Evolutionary conservation across 1,139 yeast species (phyloP).

Genomic region (Candida freyschussii): DNA sequence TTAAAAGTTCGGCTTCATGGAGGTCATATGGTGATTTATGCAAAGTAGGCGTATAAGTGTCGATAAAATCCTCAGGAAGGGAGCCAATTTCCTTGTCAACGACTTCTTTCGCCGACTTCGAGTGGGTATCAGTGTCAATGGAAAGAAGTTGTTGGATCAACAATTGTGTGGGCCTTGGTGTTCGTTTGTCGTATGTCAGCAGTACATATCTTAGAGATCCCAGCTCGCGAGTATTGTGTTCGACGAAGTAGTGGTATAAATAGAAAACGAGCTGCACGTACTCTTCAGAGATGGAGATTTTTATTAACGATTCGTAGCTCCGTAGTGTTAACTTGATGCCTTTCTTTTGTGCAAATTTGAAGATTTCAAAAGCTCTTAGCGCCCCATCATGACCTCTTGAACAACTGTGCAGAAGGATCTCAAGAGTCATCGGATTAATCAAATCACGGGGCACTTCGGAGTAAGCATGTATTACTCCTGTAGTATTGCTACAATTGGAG

Average conservation of each 20-base stretch:
- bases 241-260: slow-evolving; percentile 2
- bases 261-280: slow-evolving; percentile 3
- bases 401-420: slow-evolving; percentile 14
- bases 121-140: too few species aligned
- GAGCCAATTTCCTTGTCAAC: background rate
- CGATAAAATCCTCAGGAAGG: slow-evolving; percentile 2
- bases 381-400: slow-evolving; percentile 14
- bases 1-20: slow-evolving; percentile 9
- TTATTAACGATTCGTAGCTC: slow-evolving; percentile 5
- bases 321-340: background rate
- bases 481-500: slow-evolving; percentile 11
- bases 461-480: slow-evolving; percentile 18
- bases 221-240: slow-evolving; percentile 1
- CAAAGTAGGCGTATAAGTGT: background rate
- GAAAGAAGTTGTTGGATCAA: too few species aligned
- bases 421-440: slow-evolving; percentile 7
- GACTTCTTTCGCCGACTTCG: too few species aligned
- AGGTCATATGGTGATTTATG: slow-evolving; percentile 7
- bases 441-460: slow-evolving; percentile 5
- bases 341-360: slow-evolving; percentile 2
- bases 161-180: too few species aligned
- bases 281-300: background rate
- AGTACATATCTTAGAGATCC: background rate
- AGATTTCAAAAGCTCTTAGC: slow-evolving; percentile 10
- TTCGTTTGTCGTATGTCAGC: too few species aligned